These are phyloP conservation scores for Didymella keratinophila DNA, from an alignment of 2,329 filamentous ascomycete species.

Conservation along the genomic window DNA sequence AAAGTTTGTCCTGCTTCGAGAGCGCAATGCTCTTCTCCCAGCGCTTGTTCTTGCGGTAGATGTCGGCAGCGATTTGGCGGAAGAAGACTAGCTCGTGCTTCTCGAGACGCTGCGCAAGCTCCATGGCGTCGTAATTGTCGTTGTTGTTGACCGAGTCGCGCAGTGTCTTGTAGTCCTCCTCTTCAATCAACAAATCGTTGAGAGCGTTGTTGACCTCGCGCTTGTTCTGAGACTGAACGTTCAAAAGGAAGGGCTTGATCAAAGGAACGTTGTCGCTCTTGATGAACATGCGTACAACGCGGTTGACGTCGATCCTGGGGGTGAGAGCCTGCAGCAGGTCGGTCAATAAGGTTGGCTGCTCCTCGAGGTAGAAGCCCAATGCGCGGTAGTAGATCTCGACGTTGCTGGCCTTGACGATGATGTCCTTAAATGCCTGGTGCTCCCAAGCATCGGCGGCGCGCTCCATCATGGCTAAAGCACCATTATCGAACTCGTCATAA, in stretches of 20 bases:
- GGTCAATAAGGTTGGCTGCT: slow-evolving; percentile 95
- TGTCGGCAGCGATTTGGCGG: slow-evolving; percentile 96
- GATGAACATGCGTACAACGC: slow-evolving; percentile 98
- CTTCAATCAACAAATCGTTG: slow-evolving; percentile 96
- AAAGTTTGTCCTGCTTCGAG: slow-evolving; percentile 98
- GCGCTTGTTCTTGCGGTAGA: slow-evolving; percentile 99
- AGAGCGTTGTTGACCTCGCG: slow-evolving; percentile 97
- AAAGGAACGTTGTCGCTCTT: slow-evolving; percentile 97
- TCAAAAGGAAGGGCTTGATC: slow-evolving; percentile 98
- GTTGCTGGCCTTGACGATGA: slow-evolving; percentile 96
- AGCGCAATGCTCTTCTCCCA: slow-evolving; percentile 99
- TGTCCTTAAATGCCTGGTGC: slow-evolving; percentile 99
- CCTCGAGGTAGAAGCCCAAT: slow-evolving; percentile 95
- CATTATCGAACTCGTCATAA: slow-evolving; percentile 98
- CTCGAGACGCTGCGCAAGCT: slow-evolving; percentile 89
- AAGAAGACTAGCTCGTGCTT: slow-evolving; percentile 99
- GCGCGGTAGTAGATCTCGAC: slow-evolving; percentile 98
- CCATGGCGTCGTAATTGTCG: slow-evolving; percentile 97
- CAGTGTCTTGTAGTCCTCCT: slow-evolving; percentile 98
- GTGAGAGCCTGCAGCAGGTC: slow-evolving; percentile 92
- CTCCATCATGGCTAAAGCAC: slow-evolving; percentile 96
- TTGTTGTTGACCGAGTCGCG: slow-evolving; percentile 98
- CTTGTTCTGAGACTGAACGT: slow-evolving; percentile 97
- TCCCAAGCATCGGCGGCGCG: slow-evolving; percentile 98
- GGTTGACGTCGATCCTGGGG: slow-evolving; percentile 95